Conservation (phyloP, 2,329 filamentous ascomycete genomes). For the Cytospora piceae region DNA sequence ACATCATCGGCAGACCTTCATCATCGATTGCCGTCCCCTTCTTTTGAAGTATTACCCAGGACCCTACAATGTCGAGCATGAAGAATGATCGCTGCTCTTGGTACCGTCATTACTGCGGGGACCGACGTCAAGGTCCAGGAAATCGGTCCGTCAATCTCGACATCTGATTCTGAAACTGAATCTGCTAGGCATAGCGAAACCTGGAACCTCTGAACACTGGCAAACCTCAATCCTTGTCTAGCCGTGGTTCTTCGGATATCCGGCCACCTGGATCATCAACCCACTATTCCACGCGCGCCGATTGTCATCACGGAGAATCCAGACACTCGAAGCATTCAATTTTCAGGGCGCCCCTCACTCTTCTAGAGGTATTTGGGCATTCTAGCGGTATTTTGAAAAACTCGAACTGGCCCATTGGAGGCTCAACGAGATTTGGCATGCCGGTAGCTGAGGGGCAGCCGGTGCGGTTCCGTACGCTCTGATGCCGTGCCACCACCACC, state of each 20-base stretch:
- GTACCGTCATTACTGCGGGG: constrained; percentile 13
- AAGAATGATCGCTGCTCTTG: background rate
- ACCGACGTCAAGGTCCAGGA: constrained; percentile 3
- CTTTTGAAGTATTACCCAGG: background rate
- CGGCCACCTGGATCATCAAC: constrained; percentile 17
- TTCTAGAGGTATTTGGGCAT: background rate
- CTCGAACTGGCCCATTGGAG: background rate
- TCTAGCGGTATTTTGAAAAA: background rate
- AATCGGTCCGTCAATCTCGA: constrained; percentile 13
- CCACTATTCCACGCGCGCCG: background rate
- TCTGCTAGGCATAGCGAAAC: background rate
- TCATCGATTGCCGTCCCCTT: background rate
- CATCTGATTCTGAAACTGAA: background rate
- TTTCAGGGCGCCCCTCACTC: background rate
- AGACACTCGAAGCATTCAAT: background rate
- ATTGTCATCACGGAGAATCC: background rate
- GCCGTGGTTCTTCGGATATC: constrained; percentile 11
- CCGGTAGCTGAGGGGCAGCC: background rate
- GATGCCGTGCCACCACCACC: background rate
- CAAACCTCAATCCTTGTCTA: constrained; percentile 17
- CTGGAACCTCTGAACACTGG: constrained; percentile 3
- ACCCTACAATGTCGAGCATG: constrained; percentile 2
- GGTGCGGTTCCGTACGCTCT: background rate
- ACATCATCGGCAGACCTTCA: background rate
- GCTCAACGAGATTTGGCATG: background rate